Conservation (phyloP, 148 eudicot genomes). For the Cornus controversa region DNA sequence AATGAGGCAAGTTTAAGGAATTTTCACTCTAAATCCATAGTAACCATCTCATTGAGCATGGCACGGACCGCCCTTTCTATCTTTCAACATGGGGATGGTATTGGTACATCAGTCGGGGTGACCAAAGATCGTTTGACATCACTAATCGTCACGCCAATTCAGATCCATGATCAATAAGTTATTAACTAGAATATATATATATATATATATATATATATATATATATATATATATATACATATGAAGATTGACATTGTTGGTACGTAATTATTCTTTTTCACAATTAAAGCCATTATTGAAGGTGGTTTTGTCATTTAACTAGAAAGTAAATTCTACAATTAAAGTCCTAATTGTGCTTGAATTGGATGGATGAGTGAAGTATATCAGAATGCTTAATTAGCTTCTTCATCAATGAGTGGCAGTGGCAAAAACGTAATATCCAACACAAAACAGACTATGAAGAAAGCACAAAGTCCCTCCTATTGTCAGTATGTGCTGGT, state of each 20-base stretch:
- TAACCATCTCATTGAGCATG: slow-evolving; percentile 19
- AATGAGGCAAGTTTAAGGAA: not conserved
- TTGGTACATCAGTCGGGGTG: slow-evolving; percentile 11
- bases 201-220: no score
- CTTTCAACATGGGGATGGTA: slow-evolving; percentile 22
- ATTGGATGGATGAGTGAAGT: not conserved
- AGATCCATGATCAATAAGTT: not conserved
- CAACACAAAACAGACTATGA: slow-evolving; percentile 54
- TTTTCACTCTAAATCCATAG: not conserved
- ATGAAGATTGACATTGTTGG: not conserved
- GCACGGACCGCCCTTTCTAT: slow-evolving; percentile 16
- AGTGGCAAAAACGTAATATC: slow-evolving; percentile 59
- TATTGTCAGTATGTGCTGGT: slow-evolving; percentile 60
- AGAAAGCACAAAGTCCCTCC: slow-evolving; percentile 69
- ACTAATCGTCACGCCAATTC: slow-evolving; percentile 13
- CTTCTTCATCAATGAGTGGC: slow-evolving; percentile 14
- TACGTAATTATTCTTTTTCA: not conserved
- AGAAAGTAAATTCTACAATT: not conserved
- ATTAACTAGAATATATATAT: no score
- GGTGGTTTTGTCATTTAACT: not conserved
- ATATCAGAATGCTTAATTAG: no score
- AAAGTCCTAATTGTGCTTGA: not conserved
- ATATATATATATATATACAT: no score
- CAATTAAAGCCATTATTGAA: not conserved
- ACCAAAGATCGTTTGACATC: slow-evolving; percentile 11